These are phyloP conservation scores for Aspergillus hancockii DNA, from an alignment of 495 filamentous ascomycete species.

Conservation along the genomic window DNA sequence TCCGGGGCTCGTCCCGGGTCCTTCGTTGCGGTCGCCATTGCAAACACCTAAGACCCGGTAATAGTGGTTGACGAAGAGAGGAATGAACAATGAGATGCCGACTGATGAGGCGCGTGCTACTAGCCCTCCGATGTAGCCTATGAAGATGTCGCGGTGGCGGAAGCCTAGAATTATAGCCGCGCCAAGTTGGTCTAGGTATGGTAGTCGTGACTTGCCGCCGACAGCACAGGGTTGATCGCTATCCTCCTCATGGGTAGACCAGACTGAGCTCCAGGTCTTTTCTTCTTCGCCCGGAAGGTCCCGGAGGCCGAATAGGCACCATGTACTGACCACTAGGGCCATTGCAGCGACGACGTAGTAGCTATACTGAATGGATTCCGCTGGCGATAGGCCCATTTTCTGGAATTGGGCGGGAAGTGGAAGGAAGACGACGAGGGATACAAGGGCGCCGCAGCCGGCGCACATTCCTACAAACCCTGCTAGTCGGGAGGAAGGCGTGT, in stretches of 20 bases:
- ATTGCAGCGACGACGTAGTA: slow-evolving; percentile 81
- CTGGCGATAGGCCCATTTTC: slow-evolving; percentile 62
- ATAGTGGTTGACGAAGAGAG: slow-evolving; percentile 85
- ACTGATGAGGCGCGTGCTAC: slow-evolving; percentile 96
- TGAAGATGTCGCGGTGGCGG: slow-evolving; percentile 70
- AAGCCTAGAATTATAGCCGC: slow-evolving; percentile 74
- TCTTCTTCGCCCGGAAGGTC: slow-evolving; percentile 74
- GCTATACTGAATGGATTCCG: slow-evolving; percentile 69
- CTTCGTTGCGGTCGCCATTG: slow-evolving; percentile 54
- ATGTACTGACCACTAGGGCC: slow-evolving; percentile 69
- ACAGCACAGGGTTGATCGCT: slow-evolving; percentile 9
- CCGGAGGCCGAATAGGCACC: slow-evolving; percentile 79
- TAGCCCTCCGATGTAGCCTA: slow-evolving; percentile 92
- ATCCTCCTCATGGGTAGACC: slow-evolving; percentile 15
- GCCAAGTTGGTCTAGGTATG: slow-evolving; percentile 49
- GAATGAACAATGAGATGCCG: slow-evolving; percentile 90
- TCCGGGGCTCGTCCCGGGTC: slow-evolving; percentile 41
- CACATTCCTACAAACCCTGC: slow-evolving; percentile 91
- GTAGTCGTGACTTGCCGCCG: slow-evolving; percentile 17
- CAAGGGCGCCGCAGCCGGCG: slow-evolving; percentile 86
- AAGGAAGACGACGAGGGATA: slow-evolving; percentile 79
- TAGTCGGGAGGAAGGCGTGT: slow-evolving; percentile 58
- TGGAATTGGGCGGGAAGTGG: slow-evolving; percentile 81
- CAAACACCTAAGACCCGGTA: slow-evolving; percentile 83
- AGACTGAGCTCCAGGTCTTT: slow-evolving; percentile 63